phyloP scores from a whole-genome alignment of 225 moss, liverwort and hornwort genomes.

The Pseudisothecium myosuroides region DNA sequence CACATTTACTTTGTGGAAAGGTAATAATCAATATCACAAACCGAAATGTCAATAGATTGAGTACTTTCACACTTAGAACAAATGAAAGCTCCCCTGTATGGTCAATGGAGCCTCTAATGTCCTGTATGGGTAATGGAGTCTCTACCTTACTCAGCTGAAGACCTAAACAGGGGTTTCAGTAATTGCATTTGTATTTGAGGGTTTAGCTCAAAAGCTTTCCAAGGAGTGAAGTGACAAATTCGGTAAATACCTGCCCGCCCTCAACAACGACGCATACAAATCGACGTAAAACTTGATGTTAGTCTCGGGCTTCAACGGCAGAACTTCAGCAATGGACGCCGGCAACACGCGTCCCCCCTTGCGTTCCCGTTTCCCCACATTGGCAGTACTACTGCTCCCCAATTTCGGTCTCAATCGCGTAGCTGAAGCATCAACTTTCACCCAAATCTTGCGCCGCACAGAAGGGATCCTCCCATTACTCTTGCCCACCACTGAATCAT shows the following conservation, averaged over 20 bases:
- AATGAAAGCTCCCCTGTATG: background rate
- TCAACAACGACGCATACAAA: constrained; percentile 48
- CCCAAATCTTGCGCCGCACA: background rate
- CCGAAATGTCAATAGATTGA: background rate
- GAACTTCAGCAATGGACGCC: constrained; percentile 35
- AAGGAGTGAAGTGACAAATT: background rate
- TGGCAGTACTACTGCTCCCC: background rate
- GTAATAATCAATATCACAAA: background rate
- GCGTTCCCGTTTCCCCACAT: background rate
- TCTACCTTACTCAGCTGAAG: background rate
- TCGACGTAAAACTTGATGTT: constrained; percentile 29
- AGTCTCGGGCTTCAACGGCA: constrained; percentile 39
- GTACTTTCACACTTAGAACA: background rate
- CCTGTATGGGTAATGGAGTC: background rate
- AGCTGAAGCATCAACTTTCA: background rate
- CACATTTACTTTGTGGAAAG: background rate
- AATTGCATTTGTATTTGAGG: background rate
- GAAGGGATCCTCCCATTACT: background rate
- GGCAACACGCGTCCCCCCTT: constrained; percentile 14
- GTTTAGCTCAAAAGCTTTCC: background rate
- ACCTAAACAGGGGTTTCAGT: background rate
- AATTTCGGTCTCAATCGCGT: constrained; percentile 1
- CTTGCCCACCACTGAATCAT: background rate
- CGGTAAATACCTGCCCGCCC: constrained; percentile 50
- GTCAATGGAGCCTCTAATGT: background rate